phyloP scores from a whole-genome alignment of 164 flowering plant genomes.

The Taxillus chinensis region DNA sequence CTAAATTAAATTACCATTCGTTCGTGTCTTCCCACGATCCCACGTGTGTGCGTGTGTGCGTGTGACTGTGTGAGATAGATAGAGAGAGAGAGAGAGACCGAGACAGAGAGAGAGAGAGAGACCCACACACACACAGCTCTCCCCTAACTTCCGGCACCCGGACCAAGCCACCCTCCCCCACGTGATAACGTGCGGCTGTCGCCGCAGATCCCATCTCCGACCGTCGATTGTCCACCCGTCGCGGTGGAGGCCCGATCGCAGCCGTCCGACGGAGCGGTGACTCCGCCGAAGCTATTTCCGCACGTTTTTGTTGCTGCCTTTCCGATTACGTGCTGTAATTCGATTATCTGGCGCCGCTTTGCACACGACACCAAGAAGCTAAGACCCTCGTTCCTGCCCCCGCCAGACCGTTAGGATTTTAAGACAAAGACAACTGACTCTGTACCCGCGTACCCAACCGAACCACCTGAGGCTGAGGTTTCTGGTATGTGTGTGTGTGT shows the following conservation, averaged over 20 bases:
- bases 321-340: not conserved
- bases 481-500: no score
- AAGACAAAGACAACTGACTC: no score
- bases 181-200: conserved; percentile 1
- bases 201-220: not conserved
- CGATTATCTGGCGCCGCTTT: not conserved
- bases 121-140: no score
- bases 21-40: no score
- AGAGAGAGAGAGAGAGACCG: no score
- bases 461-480: no score
- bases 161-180: not conserved
- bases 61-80: no score
- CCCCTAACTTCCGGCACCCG: no score
- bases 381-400: no score
- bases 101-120: no score
- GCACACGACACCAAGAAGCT: not conserved
- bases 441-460: not conserved
- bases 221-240: not conserved
- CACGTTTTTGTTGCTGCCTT: not conserved
- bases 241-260: not conserved
- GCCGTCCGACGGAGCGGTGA: not conserved
- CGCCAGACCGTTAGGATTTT: not conserved
- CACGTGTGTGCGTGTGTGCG: no score
- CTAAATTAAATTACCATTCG: no score
- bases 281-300: not conserved